Percentiles rank a stretch among this genome's conserved stretches.
Conservation (phyloP, 345 rosid genomes). For the Linum lewisii region DNA sequence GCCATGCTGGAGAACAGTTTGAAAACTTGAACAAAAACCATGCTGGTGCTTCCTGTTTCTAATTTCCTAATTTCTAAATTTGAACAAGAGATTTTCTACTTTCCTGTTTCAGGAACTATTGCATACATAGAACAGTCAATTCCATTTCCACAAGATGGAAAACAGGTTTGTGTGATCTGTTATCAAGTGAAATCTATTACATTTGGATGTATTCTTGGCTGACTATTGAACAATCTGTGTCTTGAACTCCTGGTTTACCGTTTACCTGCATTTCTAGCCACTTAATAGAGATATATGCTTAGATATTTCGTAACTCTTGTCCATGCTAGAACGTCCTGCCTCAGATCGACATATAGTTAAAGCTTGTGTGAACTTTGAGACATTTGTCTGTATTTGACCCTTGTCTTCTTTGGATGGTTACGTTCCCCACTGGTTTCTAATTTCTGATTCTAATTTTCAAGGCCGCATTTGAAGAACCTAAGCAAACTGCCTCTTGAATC, state of each 20-base stretch:
- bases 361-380: neutral
- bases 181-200: neutral
- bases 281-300: neutral
- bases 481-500: too few species aligned
- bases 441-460: too few species aligned
- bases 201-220: neutral
- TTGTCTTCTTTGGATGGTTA: neutral
- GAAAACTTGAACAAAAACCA: neutral
- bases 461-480: neutral
- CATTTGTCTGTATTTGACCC: neutral
- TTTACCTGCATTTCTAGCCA: neutral
- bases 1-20: too few species aligned
- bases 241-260: too few species aligned
- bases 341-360: neutral
- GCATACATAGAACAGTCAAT: slow-evolving; percentile 60
- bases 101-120: slow-evolving; percentile 43
- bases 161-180: slow-evolving; percentile 36
- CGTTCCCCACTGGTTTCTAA: neutral
- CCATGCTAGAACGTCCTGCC: neutral
- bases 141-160: slow-evolving; percentile 79
- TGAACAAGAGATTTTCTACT: neutral
- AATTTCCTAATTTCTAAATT: too few species aligned
- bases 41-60: too few species aligned
- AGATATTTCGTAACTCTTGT: neutral
- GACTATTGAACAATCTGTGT: neutral